These are phyloP conservation scores for Coemansia reversa DNA, from an alignment of 192 early-diverging fungal genomes.

Conservation along the genomic window DNA sequence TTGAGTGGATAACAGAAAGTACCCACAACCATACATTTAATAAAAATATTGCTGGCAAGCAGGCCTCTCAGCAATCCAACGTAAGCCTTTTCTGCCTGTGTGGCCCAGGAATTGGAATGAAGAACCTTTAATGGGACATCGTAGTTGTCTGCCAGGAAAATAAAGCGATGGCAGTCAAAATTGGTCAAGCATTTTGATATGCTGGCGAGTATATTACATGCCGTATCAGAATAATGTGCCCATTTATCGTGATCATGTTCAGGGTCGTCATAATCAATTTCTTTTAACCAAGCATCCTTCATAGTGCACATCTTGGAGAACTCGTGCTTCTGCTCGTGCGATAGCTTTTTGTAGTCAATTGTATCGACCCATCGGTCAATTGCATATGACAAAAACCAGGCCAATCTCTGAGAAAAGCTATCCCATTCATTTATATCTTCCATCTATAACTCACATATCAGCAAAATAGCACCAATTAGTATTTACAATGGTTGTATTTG, in stretches of 20 bases:
- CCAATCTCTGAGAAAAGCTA: neutral
- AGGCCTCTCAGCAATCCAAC: neutral
- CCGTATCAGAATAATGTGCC: neutral
- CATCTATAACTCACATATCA: neutral
- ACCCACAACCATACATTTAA: neutral
- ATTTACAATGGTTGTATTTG: neutral
- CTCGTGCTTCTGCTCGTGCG: neutral
- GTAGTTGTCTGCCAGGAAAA: slow-evolving; percentile 1
- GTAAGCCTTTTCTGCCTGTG: neutral
- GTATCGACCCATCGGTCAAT: neutral
- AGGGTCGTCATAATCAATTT: neutral
- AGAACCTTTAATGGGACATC: neutral
- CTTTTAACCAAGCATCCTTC: neutral
- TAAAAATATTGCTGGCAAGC: slow-evolving; percentile 1
- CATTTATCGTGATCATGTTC: neutral
- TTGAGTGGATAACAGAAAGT: neutral
- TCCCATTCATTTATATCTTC: neutral
- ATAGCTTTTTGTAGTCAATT: neutral
- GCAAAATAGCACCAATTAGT: neutral
- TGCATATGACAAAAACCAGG: neutral
- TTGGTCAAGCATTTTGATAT: neutral
- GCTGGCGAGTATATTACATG: neutral
- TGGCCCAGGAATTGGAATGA: slow-evolving; percentile 1
- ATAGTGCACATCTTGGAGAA: neutral
- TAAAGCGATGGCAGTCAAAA: neutral